A percentile compares a stretch with the other conserved stretches of the same genome.
Conservation (phyloP, 2,329 filamentous ascomycete species). For the Chrysoporthe puriensis region DNA sequence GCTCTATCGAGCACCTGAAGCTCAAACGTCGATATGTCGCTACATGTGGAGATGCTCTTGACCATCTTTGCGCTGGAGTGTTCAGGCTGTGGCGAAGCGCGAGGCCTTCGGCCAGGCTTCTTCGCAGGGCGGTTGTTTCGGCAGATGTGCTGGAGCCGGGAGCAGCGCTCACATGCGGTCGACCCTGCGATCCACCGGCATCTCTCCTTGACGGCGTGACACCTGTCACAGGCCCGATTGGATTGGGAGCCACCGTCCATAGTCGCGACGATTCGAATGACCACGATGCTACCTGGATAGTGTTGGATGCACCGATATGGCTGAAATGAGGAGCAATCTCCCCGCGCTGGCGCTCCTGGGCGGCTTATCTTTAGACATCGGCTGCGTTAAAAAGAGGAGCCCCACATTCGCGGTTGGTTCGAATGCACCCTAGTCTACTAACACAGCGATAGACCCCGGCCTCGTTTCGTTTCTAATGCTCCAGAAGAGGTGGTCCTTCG, state of each 20-base stretch:
- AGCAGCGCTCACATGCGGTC: constrained; percentile 32
- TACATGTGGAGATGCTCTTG: background rate
- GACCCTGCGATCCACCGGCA: constrained; percentile 30
- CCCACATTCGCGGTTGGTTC: background rate
- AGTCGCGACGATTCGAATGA: background rate
- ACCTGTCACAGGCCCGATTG: constrained; percentile 32
- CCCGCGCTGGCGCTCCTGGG: background rate
- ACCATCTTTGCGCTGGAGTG: background rate
- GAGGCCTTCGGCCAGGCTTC: constrained; percentile 30
- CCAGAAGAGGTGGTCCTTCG: background rate
- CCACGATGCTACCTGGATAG: background rate
- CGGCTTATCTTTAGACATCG: background rate
- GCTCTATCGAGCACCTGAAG: constrained; percentile 20
- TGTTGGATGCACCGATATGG: background rate
- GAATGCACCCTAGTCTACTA: background rate
- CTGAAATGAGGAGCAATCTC: background rate
- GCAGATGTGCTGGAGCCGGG: constrained; percentile 31
- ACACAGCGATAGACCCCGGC: background rate
- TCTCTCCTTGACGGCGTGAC: constrained; percentile 35
- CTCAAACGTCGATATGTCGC: background rate
- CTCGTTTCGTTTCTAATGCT: background rate
- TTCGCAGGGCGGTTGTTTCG: constrained; percentile 26
- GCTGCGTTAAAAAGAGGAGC: background rate
- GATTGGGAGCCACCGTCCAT: background rate
- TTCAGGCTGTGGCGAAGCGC: background rate